Percentiles rank a stretch among this genome's conserved stretches.
These are phyloP conservation scores for Liquidambar formosana DNA, from an alignment of 164 flowering plant genomes.

Conservation along the genomic window DNA sequence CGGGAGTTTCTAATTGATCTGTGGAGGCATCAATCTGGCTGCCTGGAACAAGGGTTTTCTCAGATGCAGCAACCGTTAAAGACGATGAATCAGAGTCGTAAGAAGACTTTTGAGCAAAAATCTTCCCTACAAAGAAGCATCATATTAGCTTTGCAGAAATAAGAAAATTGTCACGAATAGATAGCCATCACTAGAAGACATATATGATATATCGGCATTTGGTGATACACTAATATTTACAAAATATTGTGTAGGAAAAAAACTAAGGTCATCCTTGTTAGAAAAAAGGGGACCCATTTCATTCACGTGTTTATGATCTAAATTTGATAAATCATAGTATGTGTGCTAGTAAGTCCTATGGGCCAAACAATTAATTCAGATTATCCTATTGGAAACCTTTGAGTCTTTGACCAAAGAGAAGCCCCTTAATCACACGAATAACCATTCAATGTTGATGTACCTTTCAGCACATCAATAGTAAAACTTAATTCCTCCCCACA, in stretches of 20 bases:
- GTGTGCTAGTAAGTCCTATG: background rate
- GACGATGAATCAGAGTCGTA: constrained; percentile 56
- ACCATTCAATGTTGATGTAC: background rate
- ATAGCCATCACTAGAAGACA: background rate
- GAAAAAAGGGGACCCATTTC: background rate
- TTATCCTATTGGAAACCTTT: background rate
- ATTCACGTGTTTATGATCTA: background rate
- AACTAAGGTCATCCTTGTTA: background rate
- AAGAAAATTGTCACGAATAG: background rate
- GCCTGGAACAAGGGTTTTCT: constrained; percentile 80
- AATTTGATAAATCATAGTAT: background rate
- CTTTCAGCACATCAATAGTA: background rate
- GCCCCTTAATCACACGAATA: background rate
- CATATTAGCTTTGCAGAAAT: constrained; percentile 14
- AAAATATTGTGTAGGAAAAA: background rate
- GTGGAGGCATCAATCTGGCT: constrained; percentile 43
- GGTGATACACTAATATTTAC: no score
- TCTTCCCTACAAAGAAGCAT: constrained; percentile 62
- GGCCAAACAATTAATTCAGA: background rate
- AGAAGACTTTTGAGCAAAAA: constrained; percentile 56
- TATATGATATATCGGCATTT: no score
- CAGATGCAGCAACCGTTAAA: constrained; percentile 53
- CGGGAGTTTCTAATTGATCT: constrained; percentile 41
- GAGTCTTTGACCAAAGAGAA: background rate
- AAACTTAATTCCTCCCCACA: no score